A percentile compares a stretch with the other conserved stretches of the same genome.
Evolutionary conservation across 768 basidiomycete genomes (phyloP).

Genomic region (Hygrophorus pudorinus): DNA sequence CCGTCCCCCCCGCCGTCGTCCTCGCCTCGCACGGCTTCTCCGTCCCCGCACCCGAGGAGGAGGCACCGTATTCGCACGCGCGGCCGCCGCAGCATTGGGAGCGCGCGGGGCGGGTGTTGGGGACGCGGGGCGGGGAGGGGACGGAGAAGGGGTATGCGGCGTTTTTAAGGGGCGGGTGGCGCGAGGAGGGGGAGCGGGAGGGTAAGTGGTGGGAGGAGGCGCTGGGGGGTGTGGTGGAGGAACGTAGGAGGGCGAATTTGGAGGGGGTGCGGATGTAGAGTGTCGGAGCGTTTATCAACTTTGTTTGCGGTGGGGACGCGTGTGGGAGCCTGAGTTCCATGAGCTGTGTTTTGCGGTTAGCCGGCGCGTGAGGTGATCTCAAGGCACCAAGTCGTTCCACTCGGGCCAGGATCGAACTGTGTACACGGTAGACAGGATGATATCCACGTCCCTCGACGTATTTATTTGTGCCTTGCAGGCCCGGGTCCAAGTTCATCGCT

Average conservation of each 20-base stretch:
- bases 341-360: too few species aligned
- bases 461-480: too few species aligned
- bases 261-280: too few species aligned
- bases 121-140: constrained; percentile 23
- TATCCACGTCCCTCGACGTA: too few species aligned
- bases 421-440: too few species aligned
- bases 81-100: constrained; percentile 43
- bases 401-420: too few species aligned
- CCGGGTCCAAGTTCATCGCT: too few species aligned
- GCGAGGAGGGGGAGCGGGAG: constrained; percentile 42
- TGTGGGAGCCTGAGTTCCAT: too few species aligned
- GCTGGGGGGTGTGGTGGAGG: constrained; percentile 38
- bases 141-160: constrained; percentile 29
- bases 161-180: constrained; percentile 54
- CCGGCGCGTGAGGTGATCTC: too few species aligned
- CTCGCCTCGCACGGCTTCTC: constrained; percentile 52
- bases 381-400: too few species aligned
- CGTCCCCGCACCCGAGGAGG: constrained; percentile 16
- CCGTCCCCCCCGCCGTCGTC: constrained; percentile 57
- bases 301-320: too few species aligned
- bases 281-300: too few species aligned
- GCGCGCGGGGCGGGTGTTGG: constrained; percentile 27
- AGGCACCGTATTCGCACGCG: constrained; percentile 22
- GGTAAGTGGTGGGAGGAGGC: constrained; percentile 68
- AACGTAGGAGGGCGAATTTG: constrained; percentile 23